Evolutionary conservation across 2,329 filamentous ascomycete genomes (phyloP).

Genomic region (Rasamsonia emersonii): DNA sequence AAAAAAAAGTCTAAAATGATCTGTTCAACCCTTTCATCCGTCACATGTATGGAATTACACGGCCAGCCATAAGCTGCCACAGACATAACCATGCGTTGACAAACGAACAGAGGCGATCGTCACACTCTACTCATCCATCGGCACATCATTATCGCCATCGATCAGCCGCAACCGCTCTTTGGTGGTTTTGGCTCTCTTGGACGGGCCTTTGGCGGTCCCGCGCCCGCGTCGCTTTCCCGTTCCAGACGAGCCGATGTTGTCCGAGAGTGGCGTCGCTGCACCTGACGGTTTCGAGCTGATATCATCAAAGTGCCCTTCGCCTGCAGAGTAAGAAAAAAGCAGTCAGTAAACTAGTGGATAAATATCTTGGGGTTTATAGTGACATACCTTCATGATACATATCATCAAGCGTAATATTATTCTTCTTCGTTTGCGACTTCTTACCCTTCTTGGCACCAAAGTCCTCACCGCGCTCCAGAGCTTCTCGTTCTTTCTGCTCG

Average conservation of each 20-base stretch:
- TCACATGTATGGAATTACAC: too few relatives aligned
- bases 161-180: conserved; percentile 42
- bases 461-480: conserved; percentile 60
- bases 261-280: conserved; percentile 68
- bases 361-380: neutral
- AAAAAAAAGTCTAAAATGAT: too few relatives aligned
- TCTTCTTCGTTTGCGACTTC: conserved; percentile 53
- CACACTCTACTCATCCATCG: conserved; percentile 14
- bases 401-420: conserved; percentile 68
- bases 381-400: conserved; percentile 98
- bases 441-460: conserved; percentile 52
- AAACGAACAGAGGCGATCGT: too few relatives aligned
- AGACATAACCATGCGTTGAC: too few relatives aligned
- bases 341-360: conserved; percentile 12
- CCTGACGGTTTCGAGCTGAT: conserved; percentile 72
- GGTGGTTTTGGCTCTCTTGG: conserved; percentile 53
- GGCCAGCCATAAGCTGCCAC: too few relatives aligned
- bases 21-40: too few relatives aligned
- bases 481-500: conserved; percentile 82
- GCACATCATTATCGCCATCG: conserved; percentile 35
- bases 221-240: conserved; percentile 46
- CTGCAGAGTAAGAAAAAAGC: conserved; percentile 42
- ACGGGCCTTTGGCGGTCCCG: conserved; percentile 46
- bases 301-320: conserved; percentile 94
- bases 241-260: conserved; percentile 32